These are phyloP conservation scores for Boletellus emodensis DNA, from an alignment of 768 basidiomycete species.

Conservation along the genomic window DNA sequence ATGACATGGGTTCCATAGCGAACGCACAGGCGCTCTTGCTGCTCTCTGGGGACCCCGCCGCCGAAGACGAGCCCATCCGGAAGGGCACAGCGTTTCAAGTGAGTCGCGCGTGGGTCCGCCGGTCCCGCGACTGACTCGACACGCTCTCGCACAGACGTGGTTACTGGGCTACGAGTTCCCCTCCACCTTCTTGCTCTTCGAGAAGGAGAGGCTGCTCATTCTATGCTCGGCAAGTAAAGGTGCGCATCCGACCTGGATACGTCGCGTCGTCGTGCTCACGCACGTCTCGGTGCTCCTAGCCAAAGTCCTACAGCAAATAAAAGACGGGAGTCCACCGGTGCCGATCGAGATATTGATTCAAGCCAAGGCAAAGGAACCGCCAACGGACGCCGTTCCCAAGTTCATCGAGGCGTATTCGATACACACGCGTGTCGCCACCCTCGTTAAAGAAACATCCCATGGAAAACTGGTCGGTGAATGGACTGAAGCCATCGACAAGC, in stretches of 20 bases:
- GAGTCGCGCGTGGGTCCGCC: slow-evolving; percentile 14
- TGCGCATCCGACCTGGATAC: slow-evolving; percentile 27
- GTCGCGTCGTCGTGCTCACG: slow-evolving; percentile 8
- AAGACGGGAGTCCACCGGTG: slow-evolving; percentile 50
- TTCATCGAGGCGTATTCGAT: slow-evolving; percentile 62
- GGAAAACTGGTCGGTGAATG: slow-evolving; percentile 90
- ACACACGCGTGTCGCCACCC: slow-evolving; percentile 62
- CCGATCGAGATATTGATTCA: slow-evolving; percentile 75
- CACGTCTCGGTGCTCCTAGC: slow-evolving; percentile 45
- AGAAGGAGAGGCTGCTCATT: slow-evolving; percentile 70
- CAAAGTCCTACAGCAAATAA: slow-evolving; percentile 79
- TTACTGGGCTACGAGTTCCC: slow-evolving; percentile 97
- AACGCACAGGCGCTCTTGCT: slow-evolving; percentile 68
- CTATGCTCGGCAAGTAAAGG: slow-evolving; percentile 90
- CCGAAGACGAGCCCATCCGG: slow-evolving; percentile 86
- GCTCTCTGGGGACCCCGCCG: slow-evolving; percentile 70
- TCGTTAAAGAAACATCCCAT: slow-evolving; percentile 77
- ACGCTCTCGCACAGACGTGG: slow-evolving; percentile 66
- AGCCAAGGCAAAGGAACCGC: slow-evolving; percentile 74
- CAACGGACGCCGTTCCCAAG: slow-evolving; percentile 69
- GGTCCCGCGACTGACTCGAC: slow-evolving; percentile 1
- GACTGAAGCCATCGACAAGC: slow-evolving; percentile 58
- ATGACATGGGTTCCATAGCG: slow-evolving; percentile 67
- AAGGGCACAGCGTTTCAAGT: slow-evolving; percentile 94
- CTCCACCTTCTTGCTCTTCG: slow-evolving; percentile 83